Evolutionary conservation across 2,329 filamentous ascomycete genomes (phyloP).

Genomic region (Stachybotrys echinatus): DNA sequence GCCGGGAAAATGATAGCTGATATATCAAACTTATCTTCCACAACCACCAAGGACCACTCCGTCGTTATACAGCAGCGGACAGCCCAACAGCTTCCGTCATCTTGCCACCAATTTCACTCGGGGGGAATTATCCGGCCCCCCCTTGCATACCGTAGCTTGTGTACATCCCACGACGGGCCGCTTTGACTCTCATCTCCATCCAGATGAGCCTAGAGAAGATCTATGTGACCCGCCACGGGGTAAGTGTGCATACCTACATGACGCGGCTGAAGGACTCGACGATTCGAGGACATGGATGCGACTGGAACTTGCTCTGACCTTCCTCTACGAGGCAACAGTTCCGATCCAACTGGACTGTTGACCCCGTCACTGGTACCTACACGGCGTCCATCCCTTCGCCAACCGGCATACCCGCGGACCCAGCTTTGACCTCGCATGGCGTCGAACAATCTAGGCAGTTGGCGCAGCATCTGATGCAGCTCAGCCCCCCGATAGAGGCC

Average conservation of each 20-base stretch:
- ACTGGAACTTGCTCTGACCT: not conserved
- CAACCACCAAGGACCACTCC: not conserved
- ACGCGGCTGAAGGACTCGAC: not conserved
- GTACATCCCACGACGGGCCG: not conserved
- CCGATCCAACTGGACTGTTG: constrained; percentile 83
- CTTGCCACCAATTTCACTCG: too few relatives aligned
- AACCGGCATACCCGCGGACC: constrained; percentile 83
- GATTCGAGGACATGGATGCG: not conserved
- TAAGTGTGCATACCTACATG: constrained; percentile 37
- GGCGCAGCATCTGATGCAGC: constrained; percentile 54
- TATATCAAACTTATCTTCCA: not conserved
- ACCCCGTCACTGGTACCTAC: constrained; percentile 76
- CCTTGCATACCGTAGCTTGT: too few relatives aligned
- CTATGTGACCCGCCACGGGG: constrained; percentile 70
- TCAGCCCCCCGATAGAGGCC: constrained; percentile 63
- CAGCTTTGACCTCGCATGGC: constrained; percentile 80
- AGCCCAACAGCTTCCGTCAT: not conserved
- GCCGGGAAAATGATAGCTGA: not conserved
- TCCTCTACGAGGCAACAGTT: constrained; percentile 51
- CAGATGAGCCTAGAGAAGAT: constrained; percentile 64
- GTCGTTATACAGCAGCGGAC: too few relatives aligned
- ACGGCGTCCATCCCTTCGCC: constrained; percentile 68
- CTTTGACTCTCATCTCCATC: not conserved
- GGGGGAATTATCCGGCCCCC: too few relatives aligned
- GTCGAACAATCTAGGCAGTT: constrained; percentile 79